Evolutionary conservation across 768 basidiomycete species (phyloP).

Genomic region (Russula emetica): DNA sequence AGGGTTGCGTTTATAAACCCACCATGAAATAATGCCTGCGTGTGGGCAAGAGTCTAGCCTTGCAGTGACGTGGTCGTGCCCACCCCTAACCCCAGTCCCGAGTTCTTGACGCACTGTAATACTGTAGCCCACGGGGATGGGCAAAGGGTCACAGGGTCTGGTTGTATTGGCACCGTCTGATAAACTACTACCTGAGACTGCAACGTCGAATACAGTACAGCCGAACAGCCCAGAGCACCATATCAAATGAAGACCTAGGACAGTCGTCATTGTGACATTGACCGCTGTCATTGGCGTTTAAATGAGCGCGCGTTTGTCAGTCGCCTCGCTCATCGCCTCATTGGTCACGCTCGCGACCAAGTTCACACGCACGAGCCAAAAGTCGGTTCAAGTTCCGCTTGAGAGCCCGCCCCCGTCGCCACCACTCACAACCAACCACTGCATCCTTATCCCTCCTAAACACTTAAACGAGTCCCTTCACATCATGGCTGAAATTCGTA

Average conservation of each 20-base stretch:
- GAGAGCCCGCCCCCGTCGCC: slow-evolving; percentile 27
- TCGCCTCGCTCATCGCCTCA: slow-evolving; percentile 14
- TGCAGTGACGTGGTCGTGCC: slow-evolving; percentile 12
- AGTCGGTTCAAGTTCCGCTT: slow-evolving; percentile 27
- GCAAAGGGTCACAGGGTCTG: background rate
- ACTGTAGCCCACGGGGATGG: background rate
- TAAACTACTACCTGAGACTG: background rate
- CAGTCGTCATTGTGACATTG: slow-evolving; percentile 5
- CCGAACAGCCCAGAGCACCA: no score
- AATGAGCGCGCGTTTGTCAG: slow-evolving; percentile 1
- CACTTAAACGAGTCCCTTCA: slow-evolving; percentile 11
- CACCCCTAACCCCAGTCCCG: slow-evolving; percentile 22
- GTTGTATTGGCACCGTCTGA: background rate
- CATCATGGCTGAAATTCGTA: slow-evolving; percentile 92
- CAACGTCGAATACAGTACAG: background rate
- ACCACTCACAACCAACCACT: slow-evolving; percentile 15
- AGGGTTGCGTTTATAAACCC: slow-evolving; percentile 17
- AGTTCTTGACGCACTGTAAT: background rate
- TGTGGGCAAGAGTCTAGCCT: slow-evolving; percentile 18
- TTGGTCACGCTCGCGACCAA: slow-evolving; percentile 16
- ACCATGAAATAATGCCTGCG: slow-evolving; percentile 2
- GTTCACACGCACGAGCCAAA: slow-evolving; percentile 30
- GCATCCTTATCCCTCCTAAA: slow-evolving; percentile 18
- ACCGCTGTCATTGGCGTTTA: background rate
- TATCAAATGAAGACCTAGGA: background rate